Conservation (phyloP, 169 alveolate genomes). For the Eimeria falciformis region DNA sequence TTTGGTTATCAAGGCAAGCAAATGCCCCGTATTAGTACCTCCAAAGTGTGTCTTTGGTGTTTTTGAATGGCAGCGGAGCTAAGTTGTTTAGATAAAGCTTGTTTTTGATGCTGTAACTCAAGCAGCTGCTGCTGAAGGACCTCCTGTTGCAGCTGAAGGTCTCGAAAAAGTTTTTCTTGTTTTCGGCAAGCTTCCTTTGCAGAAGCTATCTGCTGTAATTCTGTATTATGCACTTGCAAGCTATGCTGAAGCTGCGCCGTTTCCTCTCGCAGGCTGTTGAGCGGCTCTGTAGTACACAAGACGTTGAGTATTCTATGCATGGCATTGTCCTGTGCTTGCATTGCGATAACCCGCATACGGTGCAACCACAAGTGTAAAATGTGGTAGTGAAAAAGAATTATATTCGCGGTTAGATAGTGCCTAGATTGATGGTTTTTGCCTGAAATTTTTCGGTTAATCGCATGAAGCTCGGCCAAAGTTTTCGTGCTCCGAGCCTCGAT, state of each 20-base stretch:
- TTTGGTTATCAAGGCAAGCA: background rate
- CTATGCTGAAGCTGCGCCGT: background rate
- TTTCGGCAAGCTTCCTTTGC: background rate
- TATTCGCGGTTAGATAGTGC: background rate
- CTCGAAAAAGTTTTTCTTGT: background rate
- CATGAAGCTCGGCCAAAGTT: constrained; percentile 16
- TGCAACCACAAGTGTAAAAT: too few species aligned
- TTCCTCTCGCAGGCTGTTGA: background rate
- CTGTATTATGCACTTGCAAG: background rate
- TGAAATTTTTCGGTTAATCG: background rate
- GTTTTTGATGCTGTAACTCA: background rate
- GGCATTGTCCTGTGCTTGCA: too few species aligned
- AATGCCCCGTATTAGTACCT: background rate
- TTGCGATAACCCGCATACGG: too few species aligned
- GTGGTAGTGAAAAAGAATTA: background rate
- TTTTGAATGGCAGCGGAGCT: background rate
- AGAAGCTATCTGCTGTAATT: background rate
- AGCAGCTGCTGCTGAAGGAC: background rate
- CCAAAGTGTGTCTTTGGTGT: background rate
- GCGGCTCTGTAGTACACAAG: background rate
- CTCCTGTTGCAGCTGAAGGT: background rate
- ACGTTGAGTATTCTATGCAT: too few species aligned
- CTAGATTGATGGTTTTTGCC: background rate
- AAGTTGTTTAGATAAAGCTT: background rate
- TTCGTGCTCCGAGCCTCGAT: constrained; percentile 2